Base-by-base conservation (phyloP, 306 rosid genomes). In the Leucaena leucocephala region DNA sequence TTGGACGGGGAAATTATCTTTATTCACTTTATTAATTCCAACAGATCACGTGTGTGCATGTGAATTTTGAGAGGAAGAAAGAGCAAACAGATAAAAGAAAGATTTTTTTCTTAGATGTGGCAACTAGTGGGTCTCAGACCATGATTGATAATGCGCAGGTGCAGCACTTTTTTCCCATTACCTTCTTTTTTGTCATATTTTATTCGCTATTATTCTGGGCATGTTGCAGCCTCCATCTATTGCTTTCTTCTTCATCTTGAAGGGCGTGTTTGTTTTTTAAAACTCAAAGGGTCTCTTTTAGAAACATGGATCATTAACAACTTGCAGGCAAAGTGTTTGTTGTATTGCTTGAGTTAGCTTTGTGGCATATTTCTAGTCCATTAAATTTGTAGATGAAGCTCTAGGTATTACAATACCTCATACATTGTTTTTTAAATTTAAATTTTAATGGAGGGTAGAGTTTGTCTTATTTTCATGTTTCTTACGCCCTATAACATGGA, bases 21-120 rank as follows among this genome's bases (percentile, higher is more conserved):
- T 58, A 9, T 58, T 58, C 68, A 49, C 38, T 81, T 73, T 81
- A 57, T 84, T 71, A 49, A 68, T 74, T 71, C 68, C 76, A 61
- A 59, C 43, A 78, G 64, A 71, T 70, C 87, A 80, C 89, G 87
- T 89, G 96, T 87, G 86, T 84, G 84, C 97, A 91, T 90, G 94
- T 92, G 98, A 88, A 90, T 83, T 59, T 87, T 80, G 76, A 73
- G 79, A 79, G 64, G 75, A 34, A 40, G 66, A 69, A 85, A 70
- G 73, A 52, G 22, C 39, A 48, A 50, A 73, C 14, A 35, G 35
- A 15, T 10, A 48, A 33, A 33, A 3, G 39, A 61, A 79, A 71
- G 7, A 2, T 71, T 64, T 34, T 61, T 49, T 69, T 65, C 10
- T 80, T 33, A 81, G 81, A 79, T 84, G 86, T 87, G 83, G 92